Base-by-base conservation (phyloP, 371 early-diverging fungal species). In the Entomophthora muscae region DNA sequence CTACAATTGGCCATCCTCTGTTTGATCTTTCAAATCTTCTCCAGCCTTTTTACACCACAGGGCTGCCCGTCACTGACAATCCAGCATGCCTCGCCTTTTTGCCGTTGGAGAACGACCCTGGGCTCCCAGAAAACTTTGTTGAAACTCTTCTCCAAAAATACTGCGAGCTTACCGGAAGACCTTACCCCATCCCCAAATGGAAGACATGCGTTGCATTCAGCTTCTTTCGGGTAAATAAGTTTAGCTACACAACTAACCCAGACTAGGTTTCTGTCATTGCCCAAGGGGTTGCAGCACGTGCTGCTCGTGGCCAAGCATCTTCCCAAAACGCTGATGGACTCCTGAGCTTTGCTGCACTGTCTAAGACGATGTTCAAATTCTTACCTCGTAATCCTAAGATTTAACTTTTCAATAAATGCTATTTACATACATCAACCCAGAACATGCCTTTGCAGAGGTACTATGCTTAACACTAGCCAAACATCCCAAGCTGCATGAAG, bases 1-100 rank as follows among this genome's bases (percentile, higher is more conserved):
- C 90, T 33, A 93, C 96, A 1, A 82, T 95, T 61, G 96, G 95
- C 3, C 92, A 95, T 70, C 96, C 96, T 30, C 77, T 86, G 42
- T 82, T 91, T 17, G 96, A 95, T 69, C 73, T 95, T 7, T 85
- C 92, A 42, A 93, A 92, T 67, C 68, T 93, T 60, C 71, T 93
- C 54, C 82, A 86, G 69, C 88, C 84, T 1, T 90, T 80, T 67
- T 84, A 83, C 1, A 42, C 42, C 5, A 42, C 42, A 10, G 42
- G 42, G 10, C 76, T 77, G 7, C 57, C 61, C 0, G 69, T 67
- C 23, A 64, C 57, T 22, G 52, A 24, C 22, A 30, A 21, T 13
- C 31, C 32, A 22, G 28, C 5, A n/a, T 65, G 66, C 23, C 58
- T 66, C 21, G 28, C 22, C 1, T 42, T 42, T 42, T 42, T 42